Percentiles rank a stretch among this genome's conserved stretches.
Conservation (phyloP, 768 basidiomycete genomes). For the Leccinum aurantiacum region DNA sequence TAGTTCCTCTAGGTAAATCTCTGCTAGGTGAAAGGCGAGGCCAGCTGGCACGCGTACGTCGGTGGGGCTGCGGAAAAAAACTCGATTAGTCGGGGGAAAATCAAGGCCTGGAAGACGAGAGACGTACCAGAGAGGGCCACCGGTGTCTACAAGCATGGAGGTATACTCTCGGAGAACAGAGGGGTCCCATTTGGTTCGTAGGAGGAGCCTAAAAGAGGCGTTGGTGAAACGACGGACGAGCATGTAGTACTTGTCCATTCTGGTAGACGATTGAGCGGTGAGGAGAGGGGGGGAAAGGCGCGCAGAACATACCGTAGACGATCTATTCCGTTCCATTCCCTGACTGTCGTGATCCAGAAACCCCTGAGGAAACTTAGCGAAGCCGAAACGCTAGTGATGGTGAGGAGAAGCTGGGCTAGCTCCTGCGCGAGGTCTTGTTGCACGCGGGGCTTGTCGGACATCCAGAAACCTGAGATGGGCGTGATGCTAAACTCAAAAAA, state of each 20-base stretch:
- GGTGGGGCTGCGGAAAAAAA: constrained; percentile 46
- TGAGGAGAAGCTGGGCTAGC: constrained; percentile 77
- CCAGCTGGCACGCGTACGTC: constrained; percentile 75
- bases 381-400: constrained; percentile 54
- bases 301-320: constrained; percentile 64
- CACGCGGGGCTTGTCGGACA: constrained; percentile 97
- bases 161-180: constrained; percentile 59
- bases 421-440: constrained; percentile 90
- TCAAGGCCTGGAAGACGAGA: not conserved
- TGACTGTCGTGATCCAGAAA: constrained; percentile 87
- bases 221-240: constrained; percentile 87
- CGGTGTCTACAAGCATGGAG: constrained; percentile 57
- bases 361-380: constrained; percentile 79
- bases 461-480: constrained; percentile 82
- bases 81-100: constrained; percentile 6
- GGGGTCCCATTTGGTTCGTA: constrained; percentile 66
- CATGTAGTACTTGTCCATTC: constrained; percentile 98
- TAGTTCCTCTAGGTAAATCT: constrained; percentile 89
- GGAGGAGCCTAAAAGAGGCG: constrained; percentile 79
- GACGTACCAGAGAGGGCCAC: constrained; percentile 83
- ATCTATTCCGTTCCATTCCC: constrained; percentile 95
- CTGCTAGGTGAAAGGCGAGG: constrained; percentile 81
- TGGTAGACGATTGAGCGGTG: constrained; percentile 31
- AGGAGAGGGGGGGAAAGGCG: not conserved
- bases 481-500: not conserved